Evolutionary conservation across 306 rosid genomes (phyloP), one percentile per base, ranked within the genome.

Genomic region (Neltuma alba): DNA sequence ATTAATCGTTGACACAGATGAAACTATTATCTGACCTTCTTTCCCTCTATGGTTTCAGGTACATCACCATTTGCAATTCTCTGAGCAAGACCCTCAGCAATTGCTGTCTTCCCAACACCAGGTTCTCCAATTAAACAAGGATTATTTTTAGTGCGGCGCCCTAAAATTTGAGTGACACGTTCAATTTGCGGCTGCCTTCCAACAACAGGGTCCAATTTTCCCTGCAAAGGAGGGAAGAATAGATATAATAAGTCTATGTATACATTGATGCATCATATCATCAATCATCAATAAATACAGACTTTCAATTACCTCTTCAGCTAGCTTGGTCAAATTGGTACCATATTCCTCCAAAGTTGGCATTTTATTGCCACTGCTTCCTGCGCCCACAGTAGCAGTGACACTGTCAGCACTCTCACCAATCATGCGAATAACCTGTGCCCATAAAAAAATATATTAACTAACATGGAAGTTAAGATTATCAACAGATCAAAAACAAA

Each of bases 51-150:
- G 40, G 99, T 95, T 89, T 95, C 99, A 75, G 98, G 99, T 21
- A 95, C 99, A 88, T 95, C 99, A 85, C 97, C 97, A 80, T 47
- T 93, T 42, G 99, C 89, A 80, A 95, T 95, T 79, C 98, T 81
- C 82, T 95, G 99, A 52, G 99, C 99, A 85, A 95, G 99, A 71
- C 98, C 99, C 85, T 95, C 99, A 25, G 99, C 99, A 74, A 95
- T 95, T 52, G 99, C 99, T 72, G 99, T 95, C 90, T 95, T 95
- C 63, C 99, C 99, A 78, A 95, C 99, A 83, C 99, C 99, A 75
- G 99, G 99, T 75, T 95, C 99, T 65, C 99, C 99, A 82, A 95
- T 93, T 58, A 95, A 96, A 82, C 99, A 95, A 9, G 99, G 99
- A 79, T 95, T 95, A 55, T 95, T 95, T 83, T 95, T 95, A 0